Percentiles rank a stretch among this genome's conserved stretches.
Evolutionary conservation across 139 green algal species (phyloP).

Genomic region (Bryopsis sp.): DNA sequence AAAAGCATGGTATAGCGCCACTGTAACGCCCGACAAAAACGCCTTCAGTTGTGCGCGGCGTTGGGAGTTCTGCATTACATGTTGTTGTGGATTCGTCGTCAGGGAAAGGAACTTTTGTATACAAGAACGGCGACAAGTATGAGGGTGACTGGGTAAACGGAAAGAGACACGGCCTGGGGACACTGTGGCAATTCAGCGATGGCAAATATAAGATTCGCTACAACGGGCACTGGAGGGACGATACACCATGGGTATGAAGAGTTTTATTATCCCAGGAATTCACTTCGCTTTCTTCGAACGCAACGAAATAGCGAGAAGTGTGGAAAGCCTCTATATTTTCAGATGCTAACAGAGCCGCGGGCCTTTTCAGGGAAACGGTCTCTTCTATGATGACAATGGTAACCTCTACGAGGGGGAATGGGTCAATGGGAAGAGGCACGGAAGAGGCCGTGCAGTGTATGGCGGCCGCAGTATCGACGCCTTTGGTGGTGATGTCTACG

Average conservation of each 20-base stretch:
- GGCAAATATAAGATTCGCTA: slow-evolving; percentile 56
- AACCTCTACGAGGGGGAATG: slow-evolving; percentile 63
- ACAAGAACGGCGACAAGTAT: slow-evolving; percentile 66
- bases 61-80: background rate
- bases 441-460: slow-evolving; percentile 43
- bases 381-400: slow-evolving; percentile 49
- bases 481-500: slow-evolving; percentile 57
- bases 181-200: slow-evolving; percentile 43
- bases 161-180: slow-evolving; percentile 44
- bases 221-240: slow-evolving; percentile 47
- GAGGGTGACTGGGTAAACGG: slow-evolving; percentile 57
- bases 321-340: too few relatives aligned
- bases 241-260: slow-evolving; percentile 36
- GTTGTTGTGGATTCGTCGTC: slow-evolving; percentile 1
- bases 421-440: slow-evolving; percentile 35
- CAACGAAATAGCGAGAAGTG: too few relatives aligned
- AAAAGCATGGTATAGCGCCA: slow-evolving; percentile 53
- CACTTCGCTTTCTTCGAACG: too few relatives aligned
- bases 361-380: slow-evolving; percentile 47
- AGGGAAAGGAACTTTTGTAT: slow-evolving; percentile 54
- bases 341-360: too few relatives aligned
- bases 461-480: slow-evolving; percentile 46
- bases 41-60: slow-evolving; percentile 1
- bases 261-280: background rate
- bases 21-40: background rate